A percentile compares a stretch with the other conserved stretches of the same genome.
phyloP scores from a whole-genome alignment of 2,329 filamentous ascomycete genomes.

The Blastomyces emzantsi region DNA sequence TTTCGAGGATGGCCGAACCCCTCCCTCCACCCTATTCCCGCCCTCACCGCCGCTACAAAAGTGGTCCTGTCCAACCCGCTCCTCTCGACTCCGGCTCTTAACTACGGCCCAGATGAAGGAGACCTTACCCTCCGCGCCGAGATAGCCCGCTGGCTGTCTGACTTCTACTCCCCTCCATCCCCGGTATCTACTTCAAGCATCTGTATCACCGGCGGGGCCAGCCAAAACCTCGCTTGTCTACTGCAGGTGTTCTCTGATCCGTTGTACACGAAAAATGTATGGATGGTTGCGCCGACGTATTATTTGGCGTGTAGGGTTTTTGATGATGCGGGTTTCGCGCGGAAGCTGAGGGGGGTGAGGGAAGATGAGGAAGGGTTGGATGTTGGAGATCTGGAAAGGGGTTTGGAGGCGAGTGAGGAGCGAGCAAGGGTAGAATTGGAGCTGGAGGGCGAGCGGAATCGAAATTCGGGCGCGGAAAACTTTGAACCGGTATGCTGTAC shows the following conservation, averaged over 20 bases:
- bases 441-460: not conserved
- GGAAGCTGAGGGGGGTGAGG: constrained; percentile 57
- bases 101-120: constrained; percentile 72
- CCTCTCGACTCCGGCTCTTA: constrained; percentile 55
- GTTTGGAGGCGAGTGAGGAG: constrained; percentile 44
- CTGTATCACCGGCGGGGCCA: constrained; percentile 78
- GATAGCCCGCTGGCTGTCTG: constrained; percentile 22
- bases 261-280: constrained; percentile 61
- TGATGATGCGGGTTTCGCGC: constrained; percentile 65
- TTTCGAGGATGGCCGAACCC: constrained; percentile 42
- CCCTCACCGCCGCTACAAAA: constrained; percentile 53
- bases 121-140: constrained; percentile 57
- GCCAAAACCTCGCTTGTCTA: constrained; percentile 69
- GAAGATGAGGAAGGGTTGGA: constrained; percentile 74
- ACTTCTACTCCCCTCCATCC: constrained; percentile 14
- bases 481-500: constrained; percentile 34
- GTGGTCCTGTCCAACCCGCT: constrained; percentile 52
- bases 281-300: constrained; percentile 75
- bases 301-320: constrained; percentile 81
- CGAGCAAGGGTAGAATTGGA: constrained; percentile 21
- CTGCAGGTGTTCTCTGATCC: constrained; percentile 76
- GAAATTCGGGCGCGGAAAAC: constrained; percentile 26
- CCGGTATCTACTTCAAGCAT: not conserved
- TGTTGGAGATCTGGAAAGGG: constrained; percentile 48
- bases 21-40: constrained; percentile 54